These are phyloP conservation scores for Rhinocladiella mackenziei DNA, from an alignment of 2,329 filamentous ascomycete species.

Conservation along the genomic window DNA sequence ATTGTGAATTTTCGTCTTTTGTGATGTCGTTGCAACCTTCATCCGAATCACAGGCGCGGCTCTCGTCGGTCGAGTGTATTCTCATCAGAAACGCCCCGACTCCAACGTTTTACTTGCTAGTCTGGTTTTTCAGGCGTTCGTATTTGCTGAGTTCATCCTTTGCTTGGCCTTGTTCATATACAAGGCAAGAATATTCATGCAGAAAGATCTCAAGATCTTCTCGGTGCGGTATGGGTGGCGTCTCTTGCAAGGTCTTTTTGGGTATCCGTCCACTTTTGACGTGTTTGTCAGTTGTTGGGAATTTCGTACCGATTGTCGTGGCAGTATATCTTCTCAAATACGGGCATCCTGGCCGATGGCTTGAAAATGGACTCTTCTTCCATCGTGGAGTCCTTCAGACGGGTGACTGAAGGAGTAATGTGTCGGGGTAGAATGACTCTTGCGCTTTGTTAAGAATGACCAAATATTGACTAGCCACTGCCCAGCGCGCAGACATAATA, in stretches of 20 bases:
- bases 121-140: slow-evolving; percentile 53
- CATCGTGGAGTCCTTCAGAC: no score
- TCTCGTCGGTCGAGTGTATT: slow-evolving; percentile 50
- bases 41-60: slow-evolving; percentile 54
- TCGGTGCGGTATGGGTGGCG: slow-evolving; percentile 42
- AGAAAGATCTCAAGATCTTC: slow-evolving; percentile 37
- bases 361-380: slow-evolving; percentile 6
- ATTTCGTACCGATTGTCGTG: slow-evolving; percentile 52
- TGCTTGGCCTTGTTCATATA: slow-evolving; percentile 41
- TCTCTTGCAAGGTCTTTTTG: slow-evolving; percentile 49
- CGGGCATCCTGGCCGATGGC: slow-evolving; percentile 45
- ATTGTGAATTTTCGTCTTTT: slow-evolving; percentile 53
- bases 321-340: slow-evolving; percentile 46
- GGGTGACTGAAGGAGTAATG: slow-evolving; percentile 8
- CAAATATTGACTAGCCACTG: slow-evolving; percentile 28
- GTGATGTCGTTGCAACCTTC: slow-evolving; percentile 52
- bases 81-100: slow-evolving; percentile 49
- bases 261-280: slow-evolving; percentile 48
- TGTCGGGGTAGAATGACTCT: slow-evolving; percentile 18
- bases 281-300: slow-evolving; percentile 53
- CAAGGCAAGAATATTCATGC: slow-evolving; percentile 33
- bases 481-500: slow-evolving; percentile 26
- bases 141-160: slow-evolving; percentile 49
- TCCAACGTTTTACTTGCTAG: slow-evolving; percentile 56
- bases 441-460: slow-evolving; percentile 24